Evolutionary conservation across 352 stramenopile species (phyloP), one percentile per base, ranked within the genome.

Genomic region (Phytophthora uliginosa): DNA sequence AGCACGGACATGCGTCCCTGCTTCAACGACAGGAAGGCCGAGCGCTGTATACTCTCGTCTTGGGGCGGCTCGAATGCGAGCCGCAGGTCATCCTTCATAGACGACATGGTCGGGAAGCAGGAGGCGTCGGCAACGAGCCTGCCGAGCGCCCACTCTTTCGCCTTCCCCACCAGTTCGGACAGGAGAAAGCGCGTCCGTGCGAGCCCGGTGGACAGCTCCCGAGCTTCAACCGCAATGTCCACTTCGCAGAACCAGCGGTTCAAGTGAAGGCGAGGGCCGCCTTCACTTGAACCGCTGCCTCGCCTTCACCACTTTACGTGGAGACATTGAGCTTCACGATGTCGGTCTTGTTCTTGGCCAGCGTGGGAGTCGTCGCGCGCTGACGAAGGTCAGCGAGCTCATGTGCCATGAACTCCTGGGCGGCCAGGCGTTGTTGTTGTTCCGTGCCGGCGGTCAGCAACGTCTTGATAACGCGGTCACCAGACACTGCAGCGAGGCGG

Each of bases 291-390:
- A n/a, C n/a, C n/a, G n/a, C n/a, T n/a, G n/a, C 7, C 34, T 17
- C 9, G 28, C 54, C 55, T 64, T 66, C 66, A 9, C 63, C 57
- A n/a, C 59, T 72, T 59, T 80, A 80, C 15, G n/a, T 63, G 9
- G 63, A 74, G 28, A 80, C 63, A 52, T 77, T 59, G 59, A 80
- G 63, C 28, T 77, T 77, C 2, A 71, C 58, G 36, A 71, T 63
- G 63, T 73, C 51, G 24, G 34, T 74, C 55, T 70, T 68, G 59
- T 65, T 66, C 59, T 59, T 66, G 33, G 34, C 22, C 2, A 4
- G 57, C 50, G 65, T 59, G 36, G 56, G 65, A 64, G 52, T 64
- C 63, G 54, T 28, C 54, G 3, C 57, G 15, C 48, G 38, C 51
- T 18, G 65, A 72, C 65, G 65, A 2, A 66, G 48, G 42, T 66